A percentile compares a stretch with the other conserved stretches of the same genome.
phyloP scores from a whole-genome alignment of 1,139 yeast species.

The Protomyces arabidopsidicola region DNA sequence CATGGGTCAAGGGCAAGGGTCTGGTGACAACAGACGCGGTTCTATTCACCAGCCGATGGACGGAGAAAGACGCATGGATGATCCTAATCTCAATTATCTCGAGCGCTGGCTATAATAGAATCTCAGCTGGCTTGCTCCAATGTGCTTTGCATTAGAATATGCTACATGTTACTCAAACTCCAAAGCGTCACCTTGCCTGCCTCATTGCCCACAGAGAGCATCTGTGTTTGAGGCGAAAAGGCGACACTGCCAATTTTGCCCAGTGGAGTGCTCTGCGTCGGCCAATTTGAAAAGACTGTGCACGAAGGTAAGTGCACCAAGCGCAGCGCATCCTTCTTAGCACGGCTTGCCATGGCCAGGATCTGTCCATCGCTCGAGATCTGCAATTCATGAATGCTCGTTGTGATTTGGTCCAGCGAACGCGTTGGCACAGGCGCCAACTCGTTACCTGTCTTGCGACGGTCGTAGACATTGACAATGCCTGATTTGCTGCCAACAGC shows the following conservation, averaged over 20 bases:
- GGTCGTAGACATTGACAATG: conserved; percentile 80
- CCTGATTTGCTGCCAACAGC: conserved; percentile 91
- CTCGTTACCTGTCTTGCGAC: conserved; percentile 37
- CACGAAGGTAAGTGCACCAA: conserved; percentile 85
- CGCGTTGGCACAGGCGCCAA: conserved; percentile 43
- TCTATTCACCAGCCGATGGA: conserved; percentile 19
- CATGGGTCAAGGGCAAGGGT: conserved; percentile 24
- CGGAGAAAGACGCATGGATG: conserved; percentile 2
- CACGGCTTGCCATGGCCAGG: conserved; percentile 78
- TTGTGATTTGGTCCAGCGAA: conserved; percentile 66
- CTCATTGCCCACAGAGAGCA: conserved; percentile 85
- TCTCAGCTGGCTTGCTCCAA: no score
- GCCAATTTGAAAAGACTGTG: conserved; percentile 90
- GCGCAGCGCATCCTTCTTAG: conserved; percentile 78
- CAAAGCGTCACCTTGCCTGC: conserved; percentile 86
- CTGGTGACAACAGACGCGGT: conserved; percentile 22
- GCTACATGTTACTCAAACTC: conserved; percentile 43
- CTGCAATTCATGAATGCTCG: conserved; percentile 62
- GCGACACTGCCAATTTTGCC: conserved; percentile 84
- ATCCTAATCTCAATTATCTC: conserved; percentile 12
- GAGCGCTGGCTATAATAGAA: not conserved
- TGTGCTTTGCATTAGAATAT: no score
- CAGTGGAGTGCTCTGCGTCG: conserved; percentile 91
- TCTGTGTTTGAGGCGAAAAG: conserved; percentile 76
- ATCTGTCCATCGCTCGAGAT: conserved; percentile 89